Evolutionary conservation across 305 asterid species (phyloP).

Genomic region (Petunia hybrid): DNA sequence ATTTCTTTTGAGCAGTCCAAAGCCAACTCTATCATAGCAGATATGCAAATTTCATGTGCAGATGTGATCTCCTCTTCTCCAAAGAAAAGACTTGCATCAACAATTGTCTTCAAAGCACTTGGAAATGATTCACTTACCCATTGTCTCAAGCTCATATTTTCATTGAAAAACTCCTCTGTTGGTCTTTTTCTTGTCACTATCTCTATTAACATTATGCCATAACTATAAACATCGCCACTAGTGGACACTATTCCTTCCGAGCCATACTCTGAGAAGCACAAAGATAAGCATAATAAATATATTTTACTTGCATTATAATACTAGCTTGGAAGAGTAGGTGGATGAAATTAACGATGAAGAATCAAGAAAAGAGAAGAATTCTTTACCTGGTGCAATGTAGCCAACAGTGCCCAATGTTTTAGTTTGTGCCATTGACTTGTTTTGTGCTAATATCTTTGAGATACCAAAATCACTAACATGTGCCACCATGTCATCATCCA

Average conservation of each 20-base stretch:
- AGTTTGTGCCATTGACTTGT: conserved; percentile 26
- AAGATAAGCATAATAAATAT: neutral
- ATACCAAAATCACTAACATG: conserved; percentile 41
- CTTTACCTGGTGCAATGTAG: conserved; percentile 32
- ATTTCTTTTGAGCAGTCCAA: conserved; percentile 45
- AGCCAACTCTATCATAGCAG: conserved; percentile 38
- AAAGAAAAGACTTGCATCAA: conserved; percentile 29
- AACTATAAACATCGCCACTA: conserved; percentile 44
- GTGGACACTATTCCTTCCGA: conserved; percentile 43
- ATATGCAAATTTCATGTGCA: conserved; percentile 19
- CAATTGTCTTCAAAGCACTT: conserved; percentile 31
- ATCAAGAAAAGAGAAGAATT: neutral
- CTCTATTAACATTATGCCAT: conserved; percentile 44
- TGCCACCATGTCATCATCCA: conserved; percentile 62
- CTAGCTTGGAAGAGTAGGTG: neutral
- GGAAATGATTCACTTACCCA: conserved; percentile 33
- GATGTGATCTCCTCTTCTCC: conserved; percentile 21
- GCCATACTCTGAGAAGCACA: conserved; percentile 38
- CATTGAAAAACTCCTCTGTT: conserved; percentile 30
- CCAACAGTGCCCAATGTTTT: conserved; percentile 25
- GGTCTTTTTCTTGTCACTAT: conserved; percentile 40
- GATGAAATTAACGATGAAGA: neutral
- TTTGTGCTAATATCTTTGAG: conserved; percentile 1
- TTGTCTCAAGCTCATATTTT: conserved; percentile 30
- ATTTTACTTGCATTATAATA: too few species aligned